A percentile compares a stretch with the other conserved stretches of the same genome.
phyloP scores from a whole-genome alignment of 306 rosid genomes.

The Rubus parviflorus region DNA sequence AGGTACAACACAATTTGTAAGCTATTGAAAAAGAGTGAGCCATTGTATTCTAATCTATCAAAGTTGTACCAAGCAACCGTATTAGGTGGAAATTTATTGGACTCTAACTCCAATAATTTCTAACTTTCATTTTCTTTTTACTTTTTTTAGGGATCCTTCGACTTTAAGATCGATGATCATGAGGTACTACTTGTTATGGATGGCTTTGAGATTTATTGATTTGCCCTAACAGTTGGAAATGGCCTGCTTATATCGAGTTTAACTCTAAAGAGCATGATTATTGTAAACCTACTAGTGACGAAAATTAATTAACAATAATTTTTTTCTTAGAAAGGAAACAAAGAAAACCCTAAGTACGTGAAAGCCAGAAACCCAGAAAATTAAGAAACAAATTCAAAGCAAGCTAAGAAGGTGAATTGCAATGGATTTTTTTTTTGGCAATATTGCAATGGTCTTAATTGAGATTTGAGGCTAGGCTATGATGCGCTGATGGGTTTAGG shows the following conservation, averaged over 20 bases:
- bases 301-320: too few relatives aligned
- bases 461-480: too few relatives aligned
- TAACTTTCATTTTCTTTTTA: neutral
- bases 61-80: neutral
- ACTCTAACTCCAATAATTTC: neutral
- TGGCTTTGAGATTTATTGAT: too few relatives aligned
- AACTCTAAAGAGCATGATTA: too few relatives aligned
- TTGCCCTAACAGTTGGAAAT: too few relatives aligned
- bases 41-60: neutral
- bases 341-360: neutral
- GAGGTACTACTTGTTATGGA: too few relatives aligned
- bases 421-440: neutral
- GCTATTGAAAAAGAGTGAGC: constrained; percentile 8
- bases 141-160: neutral
- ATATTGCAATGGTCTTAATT: too few relatives aligned
- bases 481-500: too few relatives aligned
- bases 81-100: constrained; percentile 1
- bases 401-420: neutral
- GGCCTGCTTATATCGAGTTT: too few relatives aligned
- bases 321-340: too few relatives aligned
- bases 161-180: neutral
- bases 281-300: too few relatives aligned
- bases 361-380: too few relatives aligned
- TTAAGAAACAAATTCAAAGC: neutral
- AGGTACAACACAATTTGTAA: neutral